Base-by-base conservation (phyloP, 257 asterid species). In the Gentiana straminea region DNA sequence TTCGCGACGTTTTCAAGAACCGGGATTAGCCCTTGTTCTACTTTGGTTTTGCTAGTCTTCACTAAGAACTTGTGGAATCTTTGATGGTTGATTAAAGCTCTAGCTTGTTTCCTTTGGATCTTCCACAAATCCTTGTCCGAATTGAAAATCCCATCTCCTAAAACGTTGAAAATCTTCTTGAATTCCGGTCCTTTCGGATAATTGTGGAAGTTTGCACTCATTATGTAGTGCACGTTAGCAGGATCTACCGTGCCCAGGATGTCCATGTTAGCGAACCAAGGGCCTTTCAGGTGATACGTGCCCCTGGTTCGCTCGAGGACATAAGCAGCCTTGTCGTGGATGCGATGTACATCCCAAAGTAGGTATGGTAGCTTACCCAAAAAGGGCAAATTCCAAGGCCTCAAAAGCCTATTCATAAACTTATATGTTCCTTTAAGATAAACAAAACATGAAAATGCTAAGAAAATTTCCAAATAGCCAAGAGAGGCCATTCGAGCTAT, bases 141-240 rank as follows among this genome's bases (percentile, higher is more conserved):
- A 49, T 76, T 81, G 78, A 81, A 81, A 5, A 81, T 81, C 12
- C 89, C 89, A 4, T 72, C 79, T 0, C 89, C 89, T 15, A 81
- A 46, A 13, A 78, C 71, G 13, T 76, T 83, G 37, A 81, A 81
- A 3, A 81, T 76, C 34, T 74, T 72, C 73, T 64, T 64, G 70
- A 76, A 81, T 13, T 63, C 67, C 11, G 72, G 69, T 24, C 89
- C 85, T 65, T 81, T 81, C 0, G 79, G 89, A 4, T 71, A 78
- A 43, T 78, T 81, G 34, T 10, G 58, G 5, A 81, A 78, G 52
- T 76, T 78, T 3, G 66, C 51, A 8, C 78, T 81, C 81, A 81
- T 67, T 41, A 81, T 74, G 33, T 79, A 62, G 70, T 82, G 86
- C 2, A 82, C 72, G 51, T 82, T 74, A 1, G 39, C 78, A 0